Base-by-base conservation (phyloP, 1,139 yeast species). In the Candida sp. region DNA sequence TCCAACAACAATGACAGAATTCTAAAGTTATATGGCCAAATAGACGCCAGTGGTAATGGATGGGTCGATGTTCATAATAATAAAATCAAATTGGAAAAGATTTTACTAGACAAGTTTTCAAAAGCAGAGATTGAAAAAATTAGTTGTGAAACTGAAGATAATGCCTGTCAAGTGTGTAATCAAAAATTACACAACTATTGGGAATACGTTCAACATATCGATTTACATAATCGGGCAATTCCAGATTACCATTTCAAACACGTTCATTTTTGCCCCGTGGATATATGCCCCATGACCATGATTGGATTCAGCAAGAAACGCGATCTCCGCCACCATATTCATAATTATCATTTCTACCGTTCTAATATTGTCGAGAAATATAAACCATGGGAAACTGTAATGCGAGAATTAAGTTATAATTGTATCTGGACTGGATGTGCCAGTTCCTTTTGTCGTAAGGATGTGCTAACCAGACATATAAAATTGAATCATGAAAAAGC, bases 301-400 rank as follows among this genome's bases (percentile, higher is more conserved):
- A 64, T 83, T 35, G 90, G 90, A 0, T 68, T 81, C 43, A 77
- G 79, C 33, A 75, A 84, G 45, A 68, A 77, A 42, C 80, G 82
- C 4, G 87, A 82, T 50, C 72, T 83, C 47, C 67, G 78, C 46
- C 75, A 88, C 47, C 90, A 84, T 52, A 75, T 81, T 47, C 74
- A 78, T 29, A 68, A 75, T 36, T 83, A 81, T 50, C 90, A 84
- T 54, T 50, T 55, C 37, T 47, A 47, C 22, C 45, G 49, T 22
- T 58, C 57, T 5, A 44, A 52, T 36, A 54, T 63, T 12, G 48
- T 50, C 29, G 50, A 54, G 9, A 55, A 53, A 38, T 54, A 43
- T 42, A 37, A 43, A 21, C 48, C 47, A 35, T 49, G 49, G 40
- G 39, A 47, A 22, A 36, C 45, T 21, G 49, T 50, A 15, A 46